Conservation (phyloP, 2,329 filamentous ascomycete species). For the Thelonectria blattea region DNA sequence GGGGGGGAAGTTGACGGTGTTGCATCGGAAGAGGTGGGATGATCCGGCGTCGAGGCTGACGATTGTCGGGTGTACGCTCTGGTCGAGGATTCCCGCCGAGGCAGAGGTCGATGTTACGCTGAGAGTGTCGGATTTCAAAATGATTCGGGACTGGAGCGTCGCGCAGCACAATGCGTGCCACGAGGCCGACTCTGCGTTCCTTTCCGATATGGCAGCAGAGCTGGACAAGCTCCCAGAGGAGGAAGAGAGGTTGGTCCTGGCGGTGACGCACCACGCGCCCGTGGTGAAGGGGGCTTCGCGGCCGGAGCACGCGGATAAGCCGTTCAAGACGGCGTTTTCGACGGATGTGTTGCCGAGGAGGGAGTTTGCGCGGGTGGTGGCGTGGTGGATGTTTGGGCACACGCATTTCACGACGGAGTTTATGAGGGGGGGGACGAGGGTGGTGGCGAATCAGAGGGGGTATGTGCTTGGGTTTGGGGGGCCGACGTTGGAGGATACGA, state of each 20-base stretch:
- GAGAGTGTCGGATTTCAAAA: conserved; percentile 59
- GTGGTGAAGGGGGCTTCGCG: conserved; percentile 54
- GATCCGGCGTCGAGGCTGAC: conserved; percentile 51
- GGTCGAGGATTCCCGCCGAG: conserved; percentile 55
- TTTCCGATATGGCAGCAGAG: conserved; percentile 47
- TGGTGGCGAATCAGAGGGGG: conserved; percentile 55
- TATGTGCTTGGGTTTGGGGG: conserved; percentile 43
- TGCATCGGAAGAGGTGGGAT: conserved; percentile 50
- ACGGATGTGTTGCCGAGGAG: conserved; percentile 50
- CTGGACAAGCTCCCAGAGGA: conserved; percentile 24
- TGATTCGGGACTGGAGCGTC: conserved; percentile 59
- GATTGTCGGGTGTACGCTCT: conserved; percentile 64
- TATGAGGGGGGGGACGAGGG: conserved; percentile 39
- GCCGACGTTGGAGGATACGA: conserved; percentile 32
- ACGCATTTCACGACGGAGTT: conserved; percentile 53
- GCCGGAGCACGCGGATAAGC: conserved; percentile 54
- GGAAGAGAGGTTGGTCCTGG: conserved; percentile 45
- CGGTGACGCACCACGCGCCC: conserved; percentile 65
- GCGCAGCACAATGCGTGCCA: conserved; percentile 56
- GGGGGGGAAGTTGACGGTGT: conserved; percentile 47
- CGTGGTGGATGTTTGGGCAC: conserved; percentile 55
- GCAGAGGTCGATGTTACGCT: conserved; percentile 47
- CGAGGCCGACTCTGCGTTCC: conserved; percentile 56
- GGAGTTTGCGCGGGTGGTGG: conserved; percentile 46
- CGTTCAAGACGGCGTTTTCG: conserved; percentile 57